Evolutionary conservation across 1,284 basidiomycete species (phyloP).

Genomic region (Stereum hirsutum): DNA sequence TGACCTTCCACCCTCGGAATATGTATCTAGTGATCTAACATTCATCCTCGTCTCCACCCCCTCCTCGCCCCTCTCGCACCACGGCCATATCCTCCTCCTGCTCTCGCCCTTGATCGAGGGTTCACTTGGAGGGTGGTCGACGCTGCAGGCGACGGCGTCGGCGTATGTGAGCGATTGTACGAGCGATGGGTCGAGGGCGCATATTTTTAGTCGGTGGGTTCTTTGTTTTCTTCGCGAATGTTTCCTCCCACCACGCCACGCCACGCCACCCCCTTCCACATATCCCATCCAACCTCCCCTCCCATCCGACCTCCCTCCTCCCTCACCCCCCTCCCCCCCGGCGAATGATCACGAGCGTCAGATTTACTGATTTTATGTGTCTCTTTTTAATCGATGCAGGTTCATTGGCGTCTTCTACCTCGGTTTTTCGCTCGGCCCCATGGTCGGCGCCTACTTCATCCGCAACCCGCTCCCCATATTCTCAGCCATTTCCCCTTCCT

Average conservation of each 20-base stretch:
- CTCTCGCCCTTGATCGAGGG: constrained; percentile 80
- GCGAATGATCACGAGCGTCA: no score
- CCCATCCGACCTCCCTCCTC: no score
- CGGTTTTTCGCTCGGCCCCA: constrained; percentile 68
- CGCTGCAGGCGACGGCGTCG: constrained; percentile 68
- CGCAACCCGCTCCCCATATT: constrained; percentile 35
- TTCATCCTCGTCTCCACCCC: constrained; percentile 77
- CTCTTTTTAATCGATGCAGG: no score
- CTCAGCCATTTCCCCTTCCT: no score
- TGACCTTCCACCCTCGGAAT: no score
- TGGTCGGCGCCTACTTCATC: constrained; percentile 67
- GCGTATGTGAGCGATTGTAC: constrained; percentile 87
- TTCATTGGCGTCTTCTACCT: constrained; percentile 65
- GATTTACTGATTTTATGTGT: no score
- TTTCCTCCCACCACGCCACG: no score
- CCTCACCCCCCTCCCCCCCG: no score
- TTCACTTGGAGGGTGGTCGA: constrained; percentile 78
- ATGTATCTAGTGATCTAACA: constrained; percentile 54
- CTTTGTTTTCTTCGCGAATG: no score
- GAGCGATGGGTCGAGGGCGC: constrained; percentile 72
- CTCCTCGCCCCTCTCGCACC: constrained; percentile 38
- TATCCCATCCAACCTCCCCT: no score
- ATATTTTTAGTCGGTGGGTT: no score
- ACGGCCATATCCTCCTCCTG: constrained; percentile 70
- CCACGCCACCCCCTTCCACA: no score